These are phyloP conservation scores for Cadophora gregata DNA, from an alignment of 2,329 filamentous ascomycete genomes.

Conservation along the genomic window DNA sequence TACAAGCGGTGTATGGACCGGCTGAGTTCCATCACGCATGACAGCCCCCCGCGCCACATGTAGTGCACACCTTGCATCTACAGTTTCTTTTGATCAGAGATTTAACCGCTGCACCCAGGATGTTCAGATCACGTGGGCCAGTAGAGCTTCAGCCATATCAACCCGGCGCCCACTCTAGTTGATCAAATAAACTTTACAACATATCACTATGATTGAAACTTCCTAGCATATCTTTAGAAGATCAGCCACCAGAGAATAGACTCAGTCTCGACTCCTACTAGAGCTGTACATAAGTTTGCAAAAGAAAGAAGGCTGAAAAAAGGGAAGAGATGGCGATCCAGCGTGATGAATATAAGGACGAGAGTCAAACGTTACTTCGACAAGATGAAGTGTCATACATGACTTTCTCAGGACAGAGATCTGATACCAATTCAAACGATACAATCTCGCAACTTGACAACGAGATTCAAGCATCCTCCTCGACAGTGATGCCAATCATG, in stretches of 20 bases:
- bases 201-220: background rate
- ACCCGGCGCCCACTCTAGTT: background rate
- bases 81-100: background rate
- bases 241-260: background rate
- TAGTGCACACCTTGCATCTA: background rate
- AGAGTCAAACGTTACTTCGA: background rate
- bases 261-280: conserved; percentile 1
- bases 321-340: background rate
- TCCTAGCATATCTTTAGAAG: background rate
- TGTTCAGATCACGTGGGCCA: background rate
- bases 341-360: background rate
- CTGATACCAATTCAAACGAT: background rate
- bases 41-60: background rate
- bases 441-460: no score
- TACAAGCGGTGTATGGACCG: background rate
- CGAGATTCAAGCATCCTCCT: background rate
- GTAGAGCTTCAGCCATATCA: background rate
- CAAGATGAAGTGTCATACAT: background rate
- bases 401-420: background rate
- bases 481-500: conserved; percentile 1
- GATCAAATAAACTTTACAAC: background rate
- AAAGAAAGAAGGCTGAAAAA: background rate
- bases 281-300: background rate
- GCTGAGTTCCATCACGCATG: background rate
- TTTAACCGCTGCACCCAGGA: background rate